phyloP scores from a whole-genome alignment of 2,329 filamentous ascomycete genomes.

The Colletotrichum melonis region DNA sequence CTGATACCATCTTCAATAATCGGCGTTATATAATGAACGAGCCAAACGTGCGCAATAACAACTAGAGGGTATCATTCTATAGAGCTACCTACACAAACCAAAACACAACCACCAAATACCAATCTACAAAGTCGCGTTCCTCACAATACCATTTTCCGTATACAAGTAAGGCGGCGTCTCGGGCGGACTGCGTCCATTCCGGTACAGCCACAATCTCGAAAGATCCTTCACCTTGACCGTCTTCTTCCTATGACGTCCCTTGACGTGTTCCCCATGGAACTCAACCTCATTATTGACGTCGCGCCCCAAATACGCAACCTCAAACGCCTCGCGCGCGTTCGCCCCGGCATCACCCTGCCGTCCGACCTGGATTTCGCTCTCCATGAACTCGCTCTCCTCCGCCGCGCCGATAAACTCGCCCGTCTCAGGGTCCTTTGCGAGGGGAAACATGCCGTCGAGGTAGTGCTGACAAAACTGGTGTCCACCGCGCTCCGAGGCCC shows the following conservation, averaged over 20 bases:
- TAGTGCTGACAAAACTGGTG: constrained; percentile 73
- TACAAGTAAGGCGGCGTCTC: constrained; percentile 51
- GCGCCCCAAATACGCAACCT: constrained; percentile 58
- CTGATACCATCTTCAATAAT: not conserved
- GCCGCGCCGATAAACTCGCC: constrained; percentile 55
- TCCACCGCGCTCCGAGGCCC: constrained; percentile 52
- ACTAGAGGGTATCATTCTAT: constrained; percentile 26
- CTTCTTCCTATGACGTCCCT: constrained; percentile 40
- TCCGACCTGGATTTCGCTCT: constrained; percentile 62
- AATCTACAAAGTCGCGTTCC: constrained; percentile 51
- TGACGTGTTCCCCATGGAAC: constrained; percentile 48
- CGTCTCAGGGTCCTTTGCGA: constrained; percentile 54
- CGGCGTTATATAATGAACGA: too few relatives aligned
- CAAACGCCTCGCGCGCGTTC: constrained; percentile 58
- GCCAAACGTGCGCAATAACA: not conserved
- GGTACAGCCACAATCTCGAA: constrained; percentile 71
- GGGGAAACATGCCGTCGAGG: constrained; percentile 71
- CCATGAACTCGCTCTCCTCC: constrained; percentile 70
- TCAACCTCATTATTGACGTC: constrained; percentile 52
- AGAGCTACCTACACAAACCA: not conserved
- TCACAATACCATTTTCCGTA: constrained; percentile 49
- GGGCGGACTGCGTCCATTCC: constrained; percentile 67
- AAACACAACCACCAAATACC: not conserved
- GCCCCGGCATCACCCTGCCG: constrained; percentile 55
- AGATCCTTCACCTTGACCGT: constrained; percentile 68